Conservation (phyloP, 2,329 filamentous ascomycete genomes). For the Colletotrichum sp. region DNA sequence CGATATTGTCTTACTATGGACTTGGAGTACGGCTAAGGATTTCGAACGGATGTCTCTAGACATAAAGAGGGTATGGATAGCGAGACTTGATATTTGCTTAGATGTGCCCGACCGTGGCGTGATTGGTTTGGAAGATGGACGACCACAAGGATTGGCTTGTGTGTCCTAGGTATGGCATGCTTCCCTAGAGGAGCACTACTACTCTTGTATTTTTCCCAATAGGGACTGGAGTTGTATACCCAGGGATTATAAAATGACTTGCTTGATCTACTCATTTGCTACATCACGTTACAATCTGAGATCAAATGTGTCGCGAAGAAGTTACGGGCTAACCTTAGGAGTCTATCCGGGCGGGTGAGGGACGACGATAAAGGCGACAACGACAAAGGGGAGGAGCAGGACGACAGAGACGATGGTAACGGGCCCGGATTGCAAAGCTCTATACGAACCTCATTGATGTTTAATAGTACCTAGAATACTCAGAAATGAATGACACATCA, state of each 20-base stretch:
- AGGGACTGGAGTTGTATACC: conserved; percentile 13
- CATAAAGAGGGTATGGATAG: background rate
- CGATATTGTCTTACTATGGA: background rate
- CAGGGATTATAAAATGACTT: background rate
- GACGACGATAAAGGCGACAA: background rate
- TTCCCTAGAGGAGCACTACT: background rate
- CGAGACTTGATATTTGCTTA: background rate
- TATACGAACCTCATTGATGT: background rate
- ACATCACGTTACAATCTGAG: background rate
- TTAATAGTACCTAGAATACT: background rate
- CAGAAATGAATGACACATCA: background rate
- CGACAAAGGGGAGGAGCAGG: background rate
- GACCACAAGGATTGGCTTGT: background rate
- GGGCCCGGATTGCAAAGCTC: rapidly evolving
- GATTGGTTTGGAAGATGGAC: background rate
- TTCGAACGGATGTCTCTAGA: background rate
- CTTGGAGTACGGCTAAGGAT: background rate
- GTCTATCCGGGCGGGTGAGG: too few relatives aligned
- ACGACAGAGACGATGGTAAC: background rate
- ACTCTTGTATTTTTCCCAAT: background rate
- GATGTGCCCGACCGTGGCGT: too few relatives aligned
- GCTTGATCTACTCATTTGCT: background rate
- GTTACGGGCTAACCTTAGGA: background rate
- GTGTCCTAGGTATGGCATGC: background rate
- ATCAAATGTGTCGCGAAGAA: background rate